phyloP scores from a whole-genome alignment of 495 filamentous ascomycete genomes.

The Annulohypoxylon moriforme region DNA sequence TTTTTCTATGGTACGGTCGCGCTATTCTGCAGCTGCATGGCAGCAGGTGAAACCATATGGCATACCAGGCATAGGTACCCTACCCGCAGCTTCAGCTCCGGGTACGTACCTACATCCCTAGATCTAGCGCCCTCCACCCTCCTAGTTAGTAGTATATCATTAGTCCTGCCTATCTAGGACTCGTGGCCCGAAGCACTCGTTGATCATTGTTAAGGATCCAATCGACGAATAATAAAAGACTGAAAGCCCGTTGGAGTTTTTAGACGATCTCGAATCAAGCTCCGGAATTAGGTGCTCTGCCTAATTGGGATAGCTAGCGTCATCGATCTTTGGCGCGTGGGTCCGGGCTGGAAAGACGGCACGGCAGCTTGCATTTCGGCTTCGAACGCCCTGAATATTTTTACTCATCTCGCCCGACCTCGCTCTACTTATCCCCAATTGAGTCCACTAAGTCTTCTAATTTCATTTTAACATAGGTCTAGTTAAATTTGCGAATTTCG shows the following conservation, averaged over 20 bases:
- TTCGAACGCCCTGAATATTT: constrained; percentile 1
- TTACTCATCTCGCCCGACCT: not conserved
- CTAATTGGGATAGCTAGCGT: constrained; percentile 7
- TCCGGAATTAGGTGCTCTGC: not conserved
- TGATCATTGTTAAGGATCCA: constrained; percentile 5
- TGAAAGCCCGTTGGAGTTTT: not conserved
- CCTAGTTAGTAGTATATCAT: not conserved
- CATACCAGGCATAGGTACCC: too few relatives aligned
- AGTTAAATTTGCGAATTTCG: not conserved
- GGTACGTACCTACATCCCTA: not conserved
- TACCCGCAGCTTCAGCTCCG: not conserved
- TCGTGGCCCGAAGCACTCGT: constrained; percentile 11
- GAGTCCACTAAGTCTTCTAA: not conserved
- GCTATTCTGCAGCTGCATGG: constrained; percentile 13
- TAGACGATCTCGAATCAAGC: not conserved
- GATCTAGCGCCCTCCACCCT: too few relatives aligned
- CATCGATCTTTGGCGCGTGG: not conserved
- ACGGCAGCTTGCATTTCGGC: constrained; percentile 10
- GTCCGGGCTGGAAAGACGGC: constrained; percentile 11
- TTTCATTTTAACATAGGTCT: not conserved
- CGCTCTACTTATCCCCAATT: not conserved
- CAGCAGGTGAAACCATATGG: constrained; percentile 23
- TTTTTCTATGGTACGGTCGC: not conserved
- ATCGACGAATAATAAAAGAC: constrained; percentile 13
- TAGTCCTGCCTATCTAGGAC: constrained; percentile 40